phyloP scores from a whole-genome alignment of 1,139 yeast genomes.

The Ashbya aceris region DNA sequence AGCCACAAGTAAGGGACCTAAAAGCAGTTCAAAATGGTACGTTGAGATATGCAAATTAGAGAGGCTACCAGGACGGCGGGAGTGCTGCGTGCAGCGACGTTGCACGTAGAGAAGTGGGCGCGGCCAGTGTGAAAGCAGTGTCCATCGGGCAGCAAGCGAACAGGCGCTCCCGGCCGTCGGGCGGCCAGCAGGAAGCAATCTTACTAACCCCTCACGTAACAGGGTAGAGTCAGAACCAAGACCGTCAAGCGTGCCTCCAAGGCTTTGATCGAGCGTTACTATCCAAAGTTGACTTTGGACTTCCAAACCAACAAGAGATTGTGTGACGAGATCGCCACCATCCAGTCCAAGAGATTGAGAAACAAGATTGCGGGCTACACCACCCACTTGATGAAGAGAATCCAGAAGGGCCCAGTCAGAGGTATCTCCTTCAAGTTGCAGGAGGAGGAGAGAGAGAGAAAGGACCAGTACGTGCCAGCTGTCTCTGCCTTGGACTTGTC shows the following conservation, averaged over 20 bases:
- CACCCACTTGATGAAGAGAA: constrained; percentile 99
- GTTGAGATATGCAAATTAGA: constrained; percentile 9
- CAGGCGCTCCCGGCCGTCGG: not conserved
- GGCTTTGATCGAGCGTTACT: constrained; percentile 99
- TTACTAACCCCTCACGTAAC: constrained; percentile 10
- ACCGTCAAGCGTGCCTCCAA: constrained; percentile 99
- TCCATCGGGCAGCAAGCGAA: not conserved
- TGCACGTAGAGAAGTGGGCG: not conserved
- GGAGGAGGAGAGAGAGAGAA: constrained; percentile 99
- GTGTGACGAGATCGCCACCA: constrained; percentile 96
- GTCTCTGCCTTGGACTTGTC: constrained; percentile 98
- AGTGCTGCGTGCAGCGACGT: too few relatives aligned
- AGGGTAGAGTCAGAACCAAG: constrained; percentile 99
- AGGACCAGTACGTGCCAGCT: constrained; percentile 99
- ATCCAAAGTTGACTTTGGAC: constrained; percentile 99
- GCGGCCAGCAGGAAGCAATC: not conserved
- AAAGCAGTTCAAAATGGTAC: constrained; percentile 29
- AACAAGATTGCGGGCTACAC: constrained; percentile 99
- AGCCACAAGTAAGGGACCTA: constrained; percentile 10
- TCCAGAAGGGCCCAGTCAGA: constrained; percentile 99
- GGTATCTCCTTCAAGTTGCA: constrained; percentile 99
- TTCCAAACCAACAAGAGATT: constrained; percentile 99
- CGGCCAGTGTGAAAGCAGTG: not conserved
- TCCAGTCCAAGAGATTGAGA: constrained; percentile 99
- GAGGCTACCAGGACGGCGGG: not conserved